Base-by-base conservation (phyloP, 257 asterid genomes). In the Linderniella brevidens region DNA sequence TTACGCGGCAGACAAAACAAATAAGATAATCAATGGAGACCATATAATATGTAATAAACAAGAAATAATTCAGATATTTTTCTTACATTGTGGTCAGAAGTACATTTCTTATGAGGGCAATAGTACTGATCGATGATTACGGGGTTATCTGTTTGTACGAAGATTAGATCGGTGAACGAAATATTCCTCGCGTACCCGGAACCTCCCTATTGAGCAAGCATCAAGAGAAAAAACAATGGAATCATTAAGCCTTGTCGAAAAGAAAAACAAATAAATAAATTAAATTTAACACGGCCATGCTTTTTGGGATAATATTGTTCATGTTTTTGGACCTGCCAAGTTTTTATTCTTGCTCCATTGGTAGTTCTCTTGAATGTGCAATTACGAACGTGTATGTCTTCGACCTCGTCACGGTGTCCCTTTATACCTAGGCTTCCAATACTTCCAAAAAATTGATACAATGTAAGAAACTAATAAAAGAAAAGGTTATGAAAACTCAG, bases 331-430 rank as follows among this genome's bases (percentile, higher is more conserved):
- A 77, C 86, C 72, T 77, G 82, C 74, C 74, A 70, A 62, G 86
- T 67, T 58, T 77, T 77, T 70, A 73, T 77, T 60, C 86, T 64
- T 39, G 65, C 74, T 17, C 79, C 86, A 13, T 73, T 77, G 9
- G 50, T 35, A 18, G 60, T 65, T 64, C 67, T 41, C 13, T 35
- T 58, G 12, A 77, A 68, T n/a, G 60, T 67, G 58, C 76, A 59
- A 48, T 77, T 50, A 15, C 37, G 41, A 64, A 73, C 48, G 17
- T 39, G 35, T 55, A 77, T 53, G 13, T 37, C 59, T 60, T 73
- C 60, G 8, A 73, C 79, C 54, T 62, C 54, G 0, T 65, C 81
- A 50, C 18, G 37, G 9, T 13, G 11, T 17, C 70, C 78, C 5
- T 58, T 5, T 48, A 46, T 50, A 50, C 81, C 79, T 62, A 77